Evolutionary conservation across 305 asterid genomes (phyloP), one percentile per base, ranked within the genome.

Genomic region (Fraxinus velutina): DNA sequence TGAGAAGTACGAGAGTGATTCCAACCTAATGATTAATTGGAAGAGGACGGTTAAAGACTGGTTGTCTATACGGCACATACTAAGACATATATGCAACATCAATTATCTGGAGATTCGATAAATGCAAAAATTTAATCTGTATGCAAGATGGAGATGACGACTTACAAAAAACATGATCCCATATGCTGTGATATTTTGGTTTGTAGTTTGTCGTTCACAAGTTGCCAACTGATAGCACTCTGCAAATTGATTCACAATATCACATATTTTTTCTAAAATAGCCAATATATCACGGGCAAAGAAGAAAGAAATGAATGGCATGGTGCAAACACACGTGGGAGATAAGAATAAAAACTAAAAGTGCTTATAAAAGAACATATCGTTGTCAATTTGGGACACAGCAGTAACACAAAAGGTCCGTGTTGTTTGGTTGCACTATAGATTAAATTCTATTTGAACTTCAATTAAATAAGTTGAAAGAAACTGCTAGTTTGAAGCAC

Each of bases 141-240:
- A 30, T 62, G 57, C 70, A 82, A 36, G 76, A 47, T 78, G 78
- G 42, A 77, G 70, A 74, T 37, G 73, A 72, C 1, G 71, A 81
- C 96, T 91, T 91, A 93, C 97, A 60, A 91, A 91, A 88, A 91
- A 88, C 79, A 93, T 83, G 86, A 90, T 60, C 13, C 97, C 97
- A 73, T 93, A 89, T 79, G 93, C 96, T 33, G 97, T 93, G 79
- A 93, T 91, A 83, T 93, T 93, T 82, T 93, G 97, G 84, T 91
- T 93, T 22, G 81, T 82, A 6, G 96, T 72, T 76, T 88, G 88
- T 9, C 84, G 44, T 17, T 90, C 90, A 86, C 97, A 93, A 62
- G 89, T 90, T 37, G 96, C 97, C 82, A 91, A 85, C 83, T 85
- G 86, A 83, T 85, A 90, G 88, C 97, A 93, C 79, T 86, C 97